A percentile compares a stretch with the other conserved stretches of the same genome.
Conservation (phyloP, 257 asterid genomes). For the Galeopsis tetrahit region DNA sequence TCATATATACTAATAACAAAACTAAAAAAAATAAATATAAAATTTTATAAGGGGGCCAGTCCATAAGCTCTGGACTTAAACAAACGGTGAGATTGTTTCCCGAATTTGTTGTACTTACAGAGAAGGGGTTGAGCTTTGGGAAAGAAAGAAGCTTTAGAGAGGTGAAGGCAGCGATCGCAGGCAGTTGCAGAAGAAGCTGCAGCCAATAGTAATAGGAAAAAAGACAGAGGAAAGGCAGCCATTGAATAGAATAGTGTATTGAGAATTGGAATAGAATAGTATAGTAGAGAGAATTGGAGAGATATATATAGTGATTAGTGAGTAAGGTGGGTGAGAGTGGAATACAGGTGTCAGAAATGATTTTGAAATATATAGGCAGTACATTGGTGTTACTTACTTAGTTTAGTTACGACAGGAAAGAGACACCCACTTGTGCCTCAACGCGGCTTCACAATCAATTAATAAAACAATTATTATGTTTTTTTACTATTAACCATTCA, state of each 20-base stretch:
- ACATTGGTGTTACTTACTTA: too few relatives aligned
- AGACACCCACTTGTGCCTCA: slow-evolving; percentile 37
- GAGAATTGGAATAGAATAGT: not conserved
- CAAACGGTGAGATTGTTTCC: too few relatives aligned
- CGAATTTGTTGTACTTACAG: slow-evolving; percentile 41
- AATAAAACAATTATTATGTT: too few relatives aligned
- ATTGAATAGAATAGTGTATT: not conserved
- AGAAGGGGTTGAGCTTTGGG: slow-evolving; percentile 53
- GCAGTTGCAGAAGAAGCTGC: slow-evolving; percentile 51
- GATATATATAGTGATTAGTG: slow-evolving; percentile 8
- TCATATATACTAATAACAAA: not conserved
- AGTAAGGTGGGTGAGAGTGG: slow-evolving; percentile 26
- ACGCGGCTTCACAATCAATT: slow-evolving; percentile 40
- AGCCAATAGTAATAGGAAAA: too few relatives aligned
- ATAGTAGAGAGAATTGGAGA: not conserved
- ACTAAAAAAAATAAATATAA: too few relatives aligned
- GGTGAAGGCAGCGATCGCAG: slow-evolving; percentile 73
- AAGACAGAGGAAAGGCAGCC: slow-evolving; percentile 22
- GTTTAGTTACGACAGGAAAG: not conserved
- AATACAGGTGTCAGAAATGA: slow-evolving; percentile 32
- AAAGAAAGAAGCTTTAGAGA: slow-evolving; percentile 58
- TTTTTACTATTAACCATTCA: too few relatives aligned
- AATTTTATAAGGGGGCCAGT: too few relatives aligned
- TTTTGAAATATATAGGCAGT: not conserved
- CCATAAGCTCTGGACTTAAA: too few relatives aligned